Evolutionary conservation across 768 basidiomycete species (phyloP), one percentile per base, ranked within the genome.

Genomic region (Pholiota microspora): DNA sequence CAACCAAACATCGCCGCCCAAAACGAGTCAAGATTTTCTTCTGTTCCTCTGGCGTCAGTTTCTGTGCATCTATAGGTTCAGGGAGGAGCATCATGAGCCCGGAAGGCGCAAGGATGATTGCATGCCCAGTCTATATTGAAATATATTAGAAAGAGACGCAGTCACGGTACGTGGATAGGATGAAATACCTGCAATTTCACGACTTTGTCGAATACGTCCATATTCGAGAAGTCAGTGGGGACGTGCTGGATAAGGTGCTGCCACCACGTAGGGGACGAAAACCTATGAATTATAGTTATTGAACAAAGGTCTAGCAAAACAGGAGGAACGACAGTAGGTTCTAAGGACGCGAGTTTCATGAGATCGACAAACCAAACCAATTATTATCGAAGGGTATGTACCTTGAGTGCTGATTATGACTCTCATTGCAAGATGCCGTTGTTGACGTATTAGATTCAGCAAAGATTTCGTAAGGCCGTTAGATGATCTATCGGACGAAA

Each of bases 211-310:
- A 89, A 89, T 0, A 80, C 84, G 32, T 86, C 82, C 0, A 73
- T 77, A 5, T 72, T 69, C 0, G 79, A 77, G 51, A 88, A 77
- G 56, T 87, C 79, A 0, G 84, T 83, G 0, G 85, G 82, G 3
- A 89, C 84, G 60, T 89, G 87, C 16, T 83, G 79, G 1, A 78
- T 72, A 0, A 90, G 63, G 59, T 89, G 86, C 0, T 83, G 76
- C 83, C 86, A 87, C 88, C 88, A 89, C 1, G 84, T 75, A 0
- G 85, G 85, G 0, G 89, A 89, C 0, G 87, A 87, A 65, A 90
- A 90, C 1, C 88, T 75, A 58, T 89, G 88, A 2, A 89, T 59
- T n/a, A 90, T 79, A 0, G 81, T 68, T 0, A 88, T 71, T 0
- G 80, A 80, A 51, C 86, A 88, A 1, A 89, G 72, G 55, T 88